phyloP scores from a whole-genome alignment of 129 eudicot species.

The Solidago caesia region DNA sequence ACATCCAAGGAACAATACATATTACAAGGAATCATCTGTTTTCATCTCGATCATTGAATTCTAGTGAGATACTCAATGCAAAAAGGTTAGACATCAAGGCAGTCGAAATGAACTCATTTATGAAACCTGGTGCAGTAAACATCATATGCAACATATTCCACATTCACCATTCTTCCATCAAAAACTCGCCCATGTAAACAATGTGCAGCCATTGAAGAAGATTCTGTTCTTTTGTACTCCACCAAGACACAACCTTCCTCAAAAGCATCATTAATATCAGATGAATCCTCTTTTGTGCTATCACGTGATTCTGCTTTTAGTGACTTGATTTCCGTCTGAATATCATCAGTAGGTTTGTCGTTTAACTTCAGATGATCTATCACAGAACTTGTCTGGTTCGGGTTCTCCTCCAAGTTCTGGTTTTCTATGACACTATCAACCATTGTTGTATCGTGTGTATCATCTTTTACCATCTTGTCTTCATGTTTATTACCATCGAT shows the following conservation, averaged over 20 bases:
- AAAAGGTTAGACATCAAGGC: conserved; percentile 3
- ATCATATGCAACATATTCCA: conserved; percentile 56
- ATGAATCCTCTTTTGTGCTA: not conserved
- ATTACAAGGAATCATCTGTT: conserved; percentile 8
- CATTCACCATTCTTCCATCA: conserved; percentile 67
- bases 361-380: conserved; percentile 23
- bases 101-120: conserved; percentile 26
- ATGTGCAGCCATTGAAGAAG: conserved; percentile 89
- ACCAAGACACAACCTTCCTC: conserved; percentile 81
- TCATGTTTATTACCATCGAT: conserved; percentile 26
- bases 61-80: not conserved
- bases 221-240: conserved; percentile 78
- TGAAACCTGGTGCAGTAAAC: conserved; percentile 49
- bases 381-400: conserved; percentile 15
- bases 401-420: conserved; percentile 24
- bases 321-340: conserved; percentile 24
- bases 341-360: conserved; percentile 17
- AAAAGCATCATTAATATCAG: conserved; percentile 30
- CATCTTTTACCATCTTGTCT: conserved; percentile 35
- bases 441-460: conserved; percentile 26
- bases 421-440: conserved; percentile 27
- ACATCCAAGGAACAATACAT: conserved; percentile 22
- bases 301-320: conserved; percentile 21
- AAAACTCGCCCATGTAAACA: conserved; percentile 84
- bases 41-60: not conserved